A percentile compares a stretch with the other conserved stretches of the same genome.
Evolutionary conservation across 2,329 filamentous ascomycete genomes (phyloP).

Genomic region (Cladosporium oxysporum): DNA sequence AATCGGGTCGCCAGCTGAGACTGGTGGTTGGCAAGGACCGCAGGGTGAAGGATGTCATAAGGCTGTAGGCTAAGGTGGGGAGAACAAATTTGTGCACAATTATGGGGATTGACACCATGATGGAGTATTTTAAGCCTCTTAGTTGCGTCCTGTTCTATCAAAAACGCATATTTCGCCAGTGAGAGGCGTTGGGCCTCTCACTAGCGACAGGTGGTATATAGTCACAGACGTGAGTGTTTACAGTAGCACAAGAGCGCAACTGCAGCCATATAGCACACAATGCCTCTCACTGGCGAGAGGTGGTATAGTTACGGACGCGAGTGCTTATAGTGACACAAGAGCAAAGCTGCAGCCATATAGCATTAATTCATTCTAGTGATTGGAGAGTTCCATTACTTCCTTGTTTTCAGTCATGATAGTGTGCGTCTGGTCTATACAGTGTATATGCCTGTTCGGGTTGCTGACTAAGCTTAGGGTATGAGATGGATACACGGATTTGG

Average conservation of each 20-base stretch:
- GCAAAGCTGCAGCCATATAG: too few species aligned
- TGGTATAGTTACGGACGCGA: background rate
- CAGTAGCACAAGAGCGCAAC: too few species aligned
- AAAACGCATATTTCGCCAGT: too few species aligned
- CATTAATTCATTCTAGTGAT: too few species aligned
- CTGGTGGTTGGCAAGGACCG: conserved; percentile 53
- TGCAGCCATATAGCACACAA: too few species aligned
- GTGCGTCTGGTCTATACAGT: background rate
- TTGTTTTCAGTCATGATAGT: background rate
- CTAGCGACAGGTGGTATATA: too few species aligned
- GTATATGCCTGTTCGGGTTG: background rate
- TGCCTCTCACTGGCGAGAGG: background rate
- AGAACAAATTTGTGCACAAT: background rate
- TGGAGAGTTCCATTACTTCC: background rate
- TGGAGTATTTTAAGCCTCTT: background rate
- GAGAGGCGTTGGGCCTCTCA: too few species aligned
- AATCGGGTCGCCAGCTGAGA: conserved; percentile 51
- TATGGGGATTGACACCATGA: background rate
- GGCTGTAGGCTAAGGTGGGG: conserved; percentile 14
- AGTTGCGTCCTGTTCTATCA: background rate
- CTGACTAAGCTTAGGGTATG: background rate
- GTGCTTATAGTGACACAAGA: too few species aligned
- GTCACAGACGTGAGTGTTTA: too few species aligned
- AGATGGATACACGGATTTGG: background rate
- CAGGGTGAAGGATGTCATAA: conserved; percentile 38